phyloP scores from a whole-genome alignment of 208 protist genomes.

The Leishmania tropica region DNA sequence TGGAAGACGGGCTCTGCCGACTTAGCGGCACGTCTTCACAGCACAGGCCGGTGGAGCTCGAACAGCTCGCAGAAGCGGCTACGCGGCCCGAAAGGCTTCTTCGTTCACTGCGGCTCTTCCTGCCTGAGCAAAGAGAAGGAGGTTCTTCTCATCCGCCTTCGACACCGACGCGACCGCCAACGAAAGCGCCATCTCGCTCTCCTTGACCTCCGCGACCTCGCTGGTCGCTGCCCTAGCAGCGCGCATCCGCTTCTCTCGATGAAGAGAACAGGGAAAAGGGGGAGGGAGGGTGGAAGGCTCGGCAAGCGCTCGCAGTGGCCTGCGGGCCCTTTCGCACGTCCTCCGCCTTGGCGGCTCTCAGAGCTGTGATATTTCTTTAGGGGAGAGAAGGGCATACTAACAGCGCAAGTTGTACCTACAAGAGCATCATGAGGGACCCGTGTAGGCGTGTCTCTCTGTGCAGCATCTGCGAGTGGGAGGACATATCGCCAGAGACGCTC shows the following conservation, averaged over 20 bases:
- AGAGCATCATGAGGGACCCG: neutral
- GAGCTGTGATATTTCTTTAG: neutral
- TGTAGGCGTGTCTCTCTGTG: neutral
- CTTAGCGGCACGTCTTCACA: too few relatives aligned
- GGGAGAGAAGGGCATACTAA: neutral
- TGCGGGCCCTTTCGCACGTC: neutral
- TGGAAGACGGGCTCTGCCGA: neutral
- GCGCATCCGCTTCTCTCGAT: too few relatives aligned
- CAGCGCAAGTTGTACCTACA: neutral
- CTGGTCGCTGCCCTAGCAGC: neutral
- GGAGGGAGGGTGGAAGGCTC: neutral
- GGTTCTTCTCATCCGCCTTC: neutral
- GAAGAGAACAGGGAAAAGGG: neutral
- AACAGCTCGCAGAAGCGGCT: neutral
- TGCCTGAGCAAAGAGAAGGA: neutral
- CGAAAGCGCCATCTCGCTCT: neutral
- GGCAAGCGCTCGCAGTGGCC: neutral
- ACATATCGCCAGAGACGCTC: neutral
- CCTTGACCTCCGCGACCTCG: neutral
- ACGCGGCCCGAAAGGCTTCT: too few relatives aligned
- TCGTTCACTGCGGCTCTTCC: neutral
- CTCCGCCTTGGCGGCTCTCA: neutral
- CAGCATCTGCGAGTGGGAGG: neutral
- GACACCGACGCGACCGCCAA: neutral
- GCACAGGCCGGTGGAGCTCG: neutral